Conservation (phyloP, 2,329 filamentous ascomycete species). For the Cercospora nicotianae region DNA sequence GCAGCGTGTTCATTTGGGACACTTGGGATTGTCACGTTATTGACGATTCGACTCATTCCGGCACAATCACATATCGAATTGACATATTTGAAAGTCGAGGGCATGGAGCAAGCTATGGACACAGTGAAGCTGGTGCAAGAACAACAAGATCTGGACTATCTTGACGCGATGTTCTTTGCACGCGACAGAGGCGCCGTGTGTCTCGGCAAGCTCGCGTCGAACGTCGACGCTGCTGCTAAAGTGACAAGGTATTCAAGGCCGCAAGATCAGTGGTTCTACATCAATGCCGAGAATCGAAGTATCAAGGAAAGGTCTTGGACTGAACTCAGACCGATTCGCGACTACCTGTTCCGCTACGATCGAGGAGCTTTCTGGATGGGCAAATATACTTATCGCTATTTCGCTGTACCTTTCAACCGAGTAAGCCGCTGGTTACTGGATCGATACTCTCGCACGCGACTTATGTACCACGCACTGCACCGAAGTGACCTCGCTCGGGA, state of each 20-base stretch:
- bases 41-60: constrained; percentile 48
- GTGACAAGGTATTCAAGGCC: constrained; percentile 52
- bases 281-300: constrained; percentile 57
- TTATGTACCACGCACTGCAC: constrained; percentile 57
- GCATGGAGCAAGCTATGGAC: constrained; percentile 44
- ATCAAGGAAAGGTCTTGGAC: neutral
- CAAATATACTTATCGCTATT: constrained; percentile 60
- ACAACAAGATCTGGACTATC: constrained; percentile 41
- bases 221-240: neutral
- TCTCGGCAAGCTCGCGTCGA: constrained; percentile 39
- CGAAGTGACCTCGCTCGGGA: neutral
- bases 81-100: constrained; percentile 46
- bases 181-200: constrained; percentile 44
- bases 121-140: constrained; percentile 10
- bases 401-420: constrained; percentile 58
- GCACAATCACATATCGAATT: constrained; percentile 51
- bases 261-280: constrained; percentile 70
- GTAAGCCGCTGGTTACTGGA: constrained; percentile 54
- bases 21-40: constrained; percentile 62
- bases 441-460: constrained; percentile 60
- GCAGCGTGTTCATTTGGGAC: constrained; percentile 66
- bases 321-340: constrained; percentile 45
- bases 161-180: constrained; percentile 58
- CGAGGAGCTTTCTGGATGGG: constrained; percentile 66
- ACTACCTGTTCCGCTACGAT: constrained; percentile 63